Base-by-base conservation (phyloP, 2,329 filamentous ascomycete species). In the Pleomassaria siparia region DNA sequence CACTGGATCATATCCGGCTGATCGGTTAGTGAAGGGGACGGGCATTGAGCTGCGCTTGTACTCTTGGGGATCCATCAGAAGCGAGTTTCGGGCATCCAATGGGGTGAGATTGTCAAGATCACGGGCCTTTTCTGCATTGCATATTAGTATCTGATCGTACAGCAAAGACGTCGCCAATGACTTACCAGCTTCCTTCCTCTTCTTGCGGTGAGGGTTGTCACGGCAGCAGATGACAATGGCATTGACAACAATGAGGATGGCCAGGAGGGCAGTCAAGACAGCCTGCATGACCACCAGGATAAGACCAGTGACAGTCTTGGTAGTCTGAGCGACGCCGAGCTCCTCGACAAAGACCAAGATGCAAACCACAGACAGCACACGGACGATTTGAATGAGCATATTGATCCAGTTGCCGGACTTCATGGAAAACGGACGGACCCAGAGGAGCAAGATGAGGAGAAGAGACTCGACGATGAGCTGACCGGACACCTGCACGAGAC, bases 331-430 rank as follows among this genome's bases (percentile, higher is more conserved):
- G 58, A 99, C 86, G 47, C 88, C 89, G 44, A 99, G 84, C 73
- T 97, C 87, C 67, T 97, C 88, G 22, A 97, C 92, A 62, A 97
- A 99, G 43, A 97, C 79, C 56, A 99, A 75, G 59, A 97, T 89
- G 74, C 91, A 96, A 45, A 83, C 80, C 6, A 96, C 88, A 0
- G 92, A 96, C 42, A 96, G 75, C 11, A 96, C 87, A 35, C 94
- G 88, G 15, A 96, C 90, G 29, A 88, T 79, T 71, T 95, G 90
- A 61, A 97, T 96, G 64, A 84, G 77, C 63, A 95, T 91, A 74
- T 96, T 96, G 79, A 99, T 91, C 72, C 94, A 83, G 73, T 95
- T 95, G 58, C 88, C 84, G 5, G 91, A 91, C 67, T 86, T 89
- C 63, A 89, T 86, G 69, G 91, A 88, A 67, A 87, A 99, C 1